Evolutionary conservation across 2,329 filamentous ascomycete species (phyloP), one percentile per base, ranked within the genome.

Genomic region (Hymenoscyphus infarciens): DNA sequence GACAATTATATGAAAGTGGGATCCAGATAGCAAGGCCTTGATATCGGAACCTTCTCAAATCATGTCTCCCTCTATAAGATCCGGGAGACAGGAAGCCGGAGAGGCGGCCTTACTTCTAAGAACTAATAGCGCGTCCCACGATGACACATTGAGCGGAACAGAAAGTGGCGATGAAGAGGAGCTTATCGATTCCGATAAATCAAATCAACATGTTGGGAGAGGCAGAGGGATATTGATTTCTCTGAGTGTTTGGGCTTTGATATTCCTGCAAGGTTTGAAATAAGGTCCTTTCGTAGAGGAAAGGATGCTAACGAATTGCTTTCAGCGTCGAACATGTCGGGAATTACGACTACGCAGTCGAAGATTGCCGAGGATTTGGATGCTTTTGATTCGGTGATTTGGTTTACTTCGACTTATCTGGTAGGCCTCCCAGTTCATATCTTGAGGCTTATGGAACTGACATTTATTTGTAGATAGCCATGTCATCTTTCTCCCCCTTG

Each of bases 401-500:
- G 91, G 91, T 92, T 95, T 73, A 92, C 89, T 7, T 91, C 89
- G 35, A 81, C 88, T 2, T 96, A 91, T 73, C 80, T 95, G 74
- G 78, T 80, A 73, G 61, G 66, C 59, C 53, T n/a, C n/a, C 10
- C 35, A 13, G n/a, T 27, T 15, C 7, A 5, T 57, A 11, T n/a
- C 16, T 16, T n/a, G 6, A 16, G 5, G 7, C 22, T 39, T 15
- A 45, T 13, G 8, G 5, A 22, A 22, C 39, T 53, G 3, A 55
- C 45, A 25, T 62, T 39, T 31, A 5, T 3, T 42, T 42, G 78
- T 68, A 80, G 81, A 82, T 91, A 59, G 77, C 80, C 27, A 77
- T 81, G 74, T 81, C 81, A 33, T 83, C 81, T 57, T 75, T 90
- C 13, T 84, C 87, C 0, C 90, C 91, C 0, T 75, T 96, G 1